Conservation (phyloP, 495 filamentous ascomycete species). For the Penicillium egyptiacum region DNA sequence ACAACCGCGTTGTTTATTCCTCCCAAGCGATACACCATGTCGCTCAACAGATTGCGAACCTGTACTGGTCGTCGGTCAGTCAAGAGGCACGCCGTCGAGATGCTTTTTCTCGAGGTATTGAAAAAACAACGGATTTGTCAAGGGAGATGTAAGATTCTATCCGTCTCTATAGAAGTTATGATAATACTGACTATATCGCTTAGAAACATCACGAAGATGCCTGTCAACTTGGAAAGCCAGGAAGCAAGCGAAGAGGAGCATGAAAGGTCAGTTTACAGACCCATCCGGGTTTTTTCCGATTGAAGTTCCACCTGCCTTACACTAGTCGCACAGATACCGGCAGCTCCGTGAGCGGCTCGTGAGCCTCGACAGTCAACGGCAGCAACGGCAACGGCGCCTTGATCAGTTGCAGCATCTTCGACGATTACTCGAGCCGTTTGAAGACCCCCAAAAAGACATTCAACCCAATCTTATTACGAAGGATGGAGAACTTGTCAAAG, state of each 20-base stretch:
- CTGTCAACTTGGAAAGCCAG: constrained; percentile 33
- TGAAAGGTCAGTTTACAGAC: constrained; percentile 29
- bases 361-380: constrained; percentile 52
- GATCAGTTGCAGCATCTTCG: constrained; percentile 57
- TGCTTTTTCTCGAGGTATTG: constrained; percentile 36
- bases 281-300: constrained; percentile 15
- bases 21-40: constrained; percentile 75
- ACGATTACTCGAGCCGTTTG: constrained; percentile 59
- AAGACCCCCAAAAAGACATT: constrained; percentile 55
- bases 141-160: constrained; percentile 40
- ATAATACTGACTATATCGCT: constrained; percentile 17
- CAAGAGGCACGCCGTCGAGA: constrained; percentile 46
- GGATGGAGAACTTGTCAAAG: constrained; percentile 69
- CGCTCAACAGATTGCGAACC: constrained; percentile 74
- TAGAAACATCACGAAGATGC: constrained; percentile 45
- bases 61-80: constrained; percentile 61
- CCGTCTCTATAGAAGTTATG: constrained; percentile 4
- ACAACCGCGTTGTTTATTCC: constrained; percentile 69
- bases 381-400: constrained; percentile 54
- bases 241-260: constrained; percentile 37
- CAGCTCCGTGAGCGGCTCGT: constrained; percentile 53
- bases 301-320: constrained; percentile 33
- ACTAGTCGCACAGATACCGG: constrained; percentile 51
- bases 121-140: constrained; percentile 47
- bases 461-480: constrained; percentile 77